phyloP scores from a whole-genome alignment of 2,329 filamentous ascomycete genomes.

The Fusarium liriodendri region DNA sequence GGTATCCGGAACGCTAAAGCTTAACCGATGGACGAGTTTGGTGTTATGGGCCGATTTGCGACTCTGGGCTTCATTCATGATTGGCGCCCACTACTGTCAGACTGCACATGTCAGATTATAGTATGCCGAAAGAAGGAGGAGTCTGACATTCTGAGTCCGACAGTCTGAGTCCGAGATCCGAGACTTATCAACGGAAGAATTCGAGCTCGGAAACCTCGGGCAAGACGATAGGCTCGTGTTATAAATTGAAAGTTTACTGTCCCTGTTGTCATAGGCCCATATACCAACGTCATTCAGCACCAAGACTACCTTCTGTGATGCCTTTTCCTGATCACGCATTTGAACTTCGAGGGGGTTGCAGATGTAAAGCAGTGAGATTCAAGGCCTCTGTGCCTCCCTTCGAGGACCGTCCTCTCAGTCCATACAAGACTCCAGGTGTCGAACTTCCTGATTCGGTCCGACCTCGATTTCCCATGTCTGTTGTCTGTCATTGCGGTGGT shows the following conservation, averaged over 20 bases:
- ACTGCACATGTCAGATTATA: neutral
- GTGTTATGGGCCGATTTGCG: neutral
- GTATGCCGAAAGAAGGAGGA: neutral
- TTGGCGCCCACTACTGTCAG: neutral
- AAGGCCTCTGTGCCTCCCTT: neutral
- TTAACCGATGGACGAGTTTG: neutral
- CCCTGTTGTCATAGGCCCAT: neutral
- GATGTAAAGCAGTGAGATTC: neutral
- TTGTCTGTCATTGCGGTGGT: neutral
- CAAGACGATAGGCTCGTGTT: neutral
- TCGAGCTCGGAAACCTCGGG: neutral
- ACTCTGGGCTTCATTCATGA: neutral
- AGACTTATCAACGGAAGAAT: neutral
- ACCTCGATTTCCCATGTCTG: neutral
- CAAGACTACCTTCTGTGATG: neutral
- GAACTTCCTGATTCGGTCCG: neutral
- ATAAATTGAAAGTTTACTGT: neutral
- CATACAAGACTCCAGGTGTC: neutral
- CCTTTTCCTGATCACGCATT: neutral
- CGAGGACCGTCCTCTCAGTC: neutral
- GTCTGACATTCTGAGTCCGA: neutral
- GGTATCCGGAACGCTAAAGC: neutral
- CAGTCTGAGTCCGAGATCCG: neutral
- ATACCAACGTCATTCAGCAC: neutral
- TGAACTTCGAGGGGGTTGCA: neutral